Base-by-base conservation (phyloP, 805 yeast species). In the Cyberlindnera veronae region DNA sequence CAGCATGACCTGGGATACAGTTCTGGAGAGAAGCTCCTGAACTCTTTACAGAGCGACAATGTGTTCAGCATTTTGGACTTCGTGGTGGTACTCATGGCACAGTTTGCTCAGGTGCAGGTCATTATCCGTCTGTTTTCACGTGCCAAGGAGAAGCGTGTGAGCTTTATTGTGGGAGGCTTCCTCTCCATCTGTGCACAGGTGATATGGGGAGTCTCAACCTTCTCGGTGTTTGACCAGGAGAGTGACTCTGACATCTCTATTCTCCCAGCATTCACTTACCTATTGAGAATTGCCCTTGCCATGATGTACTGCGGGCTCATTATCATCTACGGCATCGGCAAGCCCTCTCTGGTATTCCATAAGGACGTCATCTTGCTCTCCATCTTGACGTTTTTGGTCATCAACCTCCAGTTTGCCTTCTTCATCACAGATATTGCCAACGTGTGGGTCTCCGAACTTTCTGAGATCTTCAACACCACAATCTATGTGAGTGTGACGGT, bases 351-450 rank as follows among this genome's bases (percentile, higher is more conserved):
- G 29, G 69, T 84, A 22, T 63, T 77, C 37, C 70, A 74, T 43
- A 63, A 64, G 26, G 61, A 59, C 16, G 71, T 83, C 41, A 62
- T 81, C 52, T 61, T 80, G 2, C 58, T 85, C n/a, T 72, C 88
- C 0, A 15, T 76, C 0, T 57, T 81, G 18, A 76, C 85, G 4
- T 55, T 76, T 7, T 45, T 83, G 1, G 70, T 79, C 11, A 72
- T 81, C 1, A 71, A 78, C 47, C 56, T 79, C 9, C 81, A 86
- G 8, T 76, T 82, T 28, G 83, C 80, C 0, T 76, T 85, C 46
- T 86, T 84, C 56, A 69, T 86, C 34, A 83, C 88, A 5, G 95
- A 85, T 62, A 77, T 86, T 3, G 72, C 90, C 1, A 79, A 78
- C 57, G 69, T 80, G 6, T 86, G 89, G 84, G 79, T 81, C n/a